Conservation (phyloP, 306 rosid species). For the Hippophae rhamnoides region DNA sequence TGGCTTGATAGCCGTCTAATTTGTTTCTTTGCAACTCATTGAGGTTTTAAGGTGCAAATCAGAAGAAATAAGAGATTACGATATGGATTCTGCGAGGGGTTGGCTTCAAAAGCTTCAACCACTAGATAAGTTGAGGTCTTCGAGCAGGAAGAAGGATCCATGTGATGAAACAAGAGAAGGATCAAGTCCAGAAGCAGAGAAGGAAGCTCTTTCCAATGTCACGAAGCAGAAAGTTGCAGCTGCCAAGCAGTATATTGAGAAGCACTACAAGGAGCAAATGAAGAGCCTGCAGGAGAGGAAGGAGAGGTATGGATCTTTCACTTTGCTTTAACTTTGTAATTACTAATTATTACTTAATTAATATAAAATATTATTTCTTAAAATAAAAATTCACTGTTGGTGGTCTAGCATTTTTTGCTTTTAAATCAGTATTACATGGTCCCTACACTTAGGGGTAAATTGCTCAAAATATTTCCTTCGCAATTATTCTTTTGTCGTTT, state of each 20-base stretch:
- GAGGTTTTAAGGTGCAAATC: slow-evolving; percentile 17
- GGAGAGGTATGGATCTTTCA: slow-evolving; percentile 54
- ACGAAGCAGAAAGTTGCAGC: slow-evolving; percentile 93
- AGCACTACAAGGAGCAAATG: slow-evolving; percentile 96
- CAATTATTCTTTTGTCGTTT: too few relatives aligned
- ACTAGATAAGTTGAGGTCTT: slow-evolving; percentile 46
- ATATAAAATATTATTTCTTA: too few relatives aligned
- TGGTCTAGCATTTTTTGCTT: too few relatives aligned
- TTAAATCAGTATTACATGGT: too few relatives aligned
- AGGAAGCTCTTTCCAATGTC: slow-evolving; percentile 51
- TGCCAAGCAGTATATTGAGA: slow-evolving; percentile 93
- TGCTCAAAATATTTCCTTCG: too few relatives aligned
- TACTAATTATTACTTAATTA: too few relatives aligned
- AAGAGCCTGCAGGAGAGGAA: slow-evolving; percentile 88
- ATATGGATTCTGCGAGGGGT: slow-evolving; percentile 89
- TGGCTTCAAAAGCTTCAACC: slow-evolving; percentile 92
- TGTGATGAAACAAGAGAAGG: slow-evolving; percentile 32
- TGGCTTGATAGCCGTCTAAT: slow-evolving; percentile 4
- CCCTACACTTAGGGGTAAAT: too few relatives aligned
- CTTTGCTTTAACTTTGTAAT: background rate
- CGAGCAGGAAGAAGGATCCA: slow-evolving; percentile 52
- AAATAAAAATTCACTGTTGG: too few relatives aligned
- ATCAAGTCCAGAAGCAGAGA: slow-evolving; percentile 29
- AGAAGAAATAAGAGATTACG: slow-evolving; percentile 5
- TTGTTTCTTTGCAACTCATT: slow-evolving; percentile 5